A percentile compares a stretch with the other conserved stretches of the same genome.
phyloP scores from a whole-genome alignment of 192 early-diverging fungal species.

The Coemansia javaensis region DNA sequence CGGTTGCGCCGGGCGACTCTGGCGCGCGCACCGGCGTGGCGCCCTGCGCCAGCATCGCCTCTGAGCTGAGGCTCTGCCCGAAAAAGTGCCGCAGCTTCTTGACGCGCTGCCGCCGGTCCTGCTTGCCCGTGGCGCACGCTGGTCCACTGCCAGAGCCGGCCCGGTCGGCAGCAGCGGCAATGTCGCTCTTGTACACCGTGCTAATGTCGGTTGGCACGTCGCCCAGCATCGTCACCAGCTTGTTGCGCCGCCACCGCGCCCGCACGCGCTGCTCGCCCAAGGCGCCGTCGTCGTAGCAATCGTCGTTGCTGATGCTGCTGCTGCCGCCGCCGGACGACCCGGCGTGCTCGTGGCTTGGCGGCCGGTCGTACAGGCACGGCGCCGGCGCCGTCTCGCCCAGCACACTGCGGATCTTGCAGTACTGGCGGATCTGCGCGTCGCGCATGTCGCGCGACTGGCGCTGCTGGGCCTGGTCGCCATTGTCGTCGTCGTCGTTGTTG shows the following conservation, averaged over 20 bases:
- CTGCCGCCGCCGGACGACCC: too few species aligned
- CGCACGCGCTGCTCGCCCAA: slow-evolving; percentile 24
- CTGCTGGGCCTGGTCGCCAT: too few species aligned
- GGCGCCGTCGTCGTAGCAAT: background rate
- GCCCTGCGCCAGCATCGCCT: slow-evolving; percentile 17
- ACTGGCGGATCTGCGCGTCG: slow-evolving; percentile 18
- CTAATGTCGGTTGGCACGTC: slow-evolving; percentile 20
- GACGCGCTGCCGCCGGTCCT: slow-evolving; percentile 8
- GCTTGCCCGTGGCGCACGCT: background rate
- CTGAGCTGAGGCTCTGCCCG: slow-evolving; percentile 34
- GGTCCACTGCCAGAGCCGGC: too few species aligned
- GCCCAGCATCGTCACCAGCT: slow-evolving; percentile 29
- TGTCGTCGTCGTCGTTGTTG: too few species aligned
- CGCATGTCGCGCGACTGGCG: background rate
- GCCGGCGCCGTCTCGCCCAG: slow-evolving; percentile 26
- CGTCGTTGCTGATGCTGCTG: too few species aligned
- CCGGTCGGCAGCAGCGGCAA: background rate
- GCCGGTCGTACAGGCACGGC: background rate
- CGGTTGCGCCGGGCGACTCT: background rate
- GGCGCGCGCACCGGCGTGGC: background rate
- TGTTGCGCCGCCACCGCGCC: slow-evolving; percentile 33
- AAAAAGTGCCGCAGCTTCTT: slow-evolving; percentile 29
- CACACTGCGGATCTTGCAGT: slow-evolving; percentile 30
- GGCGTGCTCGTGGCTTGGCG: background rate
- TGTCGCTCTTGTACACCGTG: slow-evolving; percentile 11